Conservation (phyloP, 2,329 filamentous ascomycete species). For the Claviceps sorghi region DNA sequence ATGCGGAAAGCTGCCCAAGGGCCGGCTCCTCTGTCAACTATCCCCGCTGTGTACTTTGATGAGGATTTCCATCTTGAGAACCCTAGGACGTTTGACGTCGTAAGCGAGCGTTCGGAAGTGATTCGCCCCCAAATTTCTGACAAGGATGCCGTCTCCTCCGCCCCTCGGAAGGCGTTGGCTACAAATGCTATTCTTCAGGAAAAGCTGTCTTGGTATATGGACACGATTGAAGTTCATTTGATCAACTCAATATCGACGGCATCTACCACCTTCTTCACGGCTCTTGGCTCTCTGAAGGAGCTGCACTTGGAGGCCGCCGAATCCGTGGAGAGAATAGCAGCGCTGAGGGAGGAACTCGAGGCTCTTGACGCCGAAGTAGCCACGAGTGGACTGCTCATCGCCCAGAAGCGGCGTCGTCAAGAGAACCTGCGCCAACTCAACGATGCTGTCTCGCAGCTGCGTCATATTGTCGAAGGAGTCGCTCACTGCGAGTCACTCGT, state of each 20-base stretch:
- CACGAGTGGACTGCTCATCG: conserved; percentile 67
- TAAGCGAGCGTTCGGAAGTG: conserved; percentile 93
- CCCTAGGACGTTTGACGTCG: conserved; percentile 86
- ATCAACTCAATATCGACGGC: conserved; percentile 94
- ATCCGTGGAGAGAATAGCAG: conserved; percentile 76
- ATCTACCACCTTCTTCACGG: conserved; percentile 91
- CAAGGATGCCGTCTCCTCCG: conserved; percentile 40
- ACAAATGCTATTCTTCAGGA: conserved; percentile 97
- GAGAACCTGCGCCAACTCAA: conserved; percentile 76
- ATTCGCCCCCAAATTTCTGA: conserved; percentile 50
- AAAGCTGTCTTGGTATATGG: conserved; percentile 99
- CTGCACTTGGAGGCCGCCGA: conserved; percentile 84
- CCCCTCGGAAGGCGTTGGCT: conserved; percentile 69
- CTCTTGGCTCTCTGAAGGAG: conserved; percentile 77
- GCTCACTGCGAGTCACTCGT: conserved; percentile 66
- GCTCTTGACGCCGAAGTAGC: conserved; percentile 79
- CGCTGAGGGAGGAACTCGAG: conserved; percentile 62
- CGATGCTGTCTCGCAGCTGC: conserved; percentile 70
- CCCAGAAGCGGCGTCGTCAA: conserved; percentile 64
- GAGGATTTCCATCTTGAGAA: conserved; percentile 93
- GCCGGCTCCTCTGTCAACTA: conserved; percentile 76
- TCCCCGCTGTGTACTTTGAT: conserved; percentile 87
- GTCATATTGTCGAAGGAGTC: conserved; percentile 61
- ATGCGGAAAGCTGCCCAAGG: conserved; percentile 50
- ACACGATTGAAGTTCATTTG: conserved; percentile 92